Evolutionary conservation across 2,329 filamentous ascomycete genomes (phyloP).

Genomic region (Harringtonia aguacate): DNA sequence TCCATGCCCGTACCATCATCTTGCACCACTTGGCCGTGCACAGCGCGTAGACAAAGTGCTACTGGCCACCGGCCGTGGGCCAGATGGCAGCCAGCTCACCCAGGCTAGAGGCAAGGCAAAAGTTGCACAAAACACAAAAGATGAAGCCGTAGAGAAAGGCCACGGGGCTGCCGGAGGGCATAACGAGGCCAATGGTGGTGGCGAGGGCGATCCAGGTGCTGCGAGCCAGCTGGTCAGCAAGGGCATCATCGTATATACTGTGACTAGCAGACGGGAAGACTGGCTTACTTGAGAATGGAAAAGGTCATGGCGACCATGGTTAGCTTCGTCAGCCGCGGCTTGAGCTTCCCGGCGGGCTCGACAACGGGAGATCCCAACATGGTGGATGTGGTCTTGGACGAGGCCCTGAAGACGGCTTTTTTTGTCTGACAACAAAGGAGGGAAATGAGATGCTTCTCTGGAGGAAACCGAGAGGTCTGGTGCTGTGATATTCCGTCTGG

Average conservation of each 20-base stretch:
- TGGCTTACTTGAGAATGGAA: not conserved
- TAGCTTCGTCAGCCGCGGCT: not conserved
- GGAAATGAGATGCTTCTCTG: too few relatives aligned
- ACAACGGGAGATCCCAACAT: too few relatives aligned
- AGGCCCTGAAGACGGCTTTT: too few relatives aligned
- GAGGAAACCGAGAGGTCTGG: too few relatives aligned
- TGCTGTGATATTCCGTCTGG: too few relatives aligned
- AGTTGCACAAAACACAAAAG: constrained; percentile 55
- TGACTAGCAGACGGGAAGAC: not conserved
- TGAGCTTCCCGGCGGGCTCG: not conserved
- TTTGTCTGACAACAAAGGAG: too few relatives aligned
- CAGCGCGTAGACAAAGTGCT: constrained; percentile 43
- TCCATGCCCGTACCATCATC: constrained; percentile 2
- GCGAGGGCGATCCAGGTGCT: not conserved
- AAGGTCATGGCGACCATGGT: not conserved
- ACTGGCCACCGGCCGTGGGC: constrained; percentile 50
- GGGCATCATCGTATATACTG: too few relatives aligned
- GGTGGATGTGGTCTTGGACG: too few relatives aligned
- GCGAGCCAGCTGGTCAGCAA: not conserved
- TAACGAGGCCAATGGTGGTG: not conserved
- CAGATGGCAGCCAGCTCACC: constrained; percentile 47
- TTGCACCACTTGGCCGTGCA: constrained; percentile 16
- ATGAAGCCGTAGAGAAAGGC: constrained; percentile 68
- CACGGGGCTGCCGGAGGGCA: constrained; percentile 44
- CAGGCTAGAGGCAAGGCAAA: constrained; percentile 55